Base-by-base conservation (phyloP, 768 basidiomycete species). In the Termitomyces sp. region DNA sequence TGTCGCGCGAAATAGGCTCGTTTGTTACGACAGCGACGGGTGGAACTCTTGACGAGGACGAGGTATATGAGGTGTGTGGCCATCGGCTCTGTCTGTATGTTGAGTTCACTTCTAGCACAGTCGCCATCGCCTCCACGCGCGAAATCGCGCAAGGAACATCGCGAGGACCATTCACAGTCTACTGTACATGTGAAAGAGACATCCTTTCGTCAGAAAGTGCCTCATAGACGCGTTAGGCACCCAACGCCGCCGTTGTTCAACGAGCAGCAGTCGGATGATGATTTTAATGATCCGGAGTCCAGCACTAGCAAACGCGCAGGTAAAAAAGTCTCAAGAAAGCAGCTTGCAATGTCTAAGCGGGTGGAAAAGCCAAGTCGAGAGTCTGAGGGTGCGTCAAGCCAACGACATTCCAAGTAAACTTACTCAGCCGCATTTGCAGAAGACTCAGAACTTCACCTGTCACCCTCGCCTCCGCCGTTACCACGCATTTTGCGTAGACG, bases 1-100 rank as follows among this genome's bases (percentile, higher is more conserved):
- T 92, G 5, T 81, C 87, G 11, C 75, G 81, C 48, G 89, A 92
- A 66, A 64, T 90, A 37, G 82, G 82, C 45, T 82, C 83, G 11
- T 91, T 92, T 66, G 76, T 90, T 24, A 69, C 78, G 19, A 85
- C 74, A 62, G 89, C 89, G 46, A 81, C 84, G 9, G 84, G 83
- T 5, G 69, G 70, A 8, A 56, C 68, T 1, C 55, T 66, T 32
- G 48, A 61, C 9, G 63, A 63, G 5, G 42, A 51, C 15, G 53
- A 58, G 8, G 58, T 54, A 28, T 42, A 37, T n/a, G 60, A 54
- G 56, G 59, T 54, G 28, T 37, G 30, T 37, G 24, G 17, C 24
- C 5, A 41, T 26, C 34, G 30, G 40, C 21, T 28, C 19, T 44
- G 15, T 28, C 12, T 55, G 19, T 15, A 6, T 8, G 15, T 17